Percentiles rank a stretch among this genome's conserved stretches.
phyloP scores from a whole-genome alignment of 1,284 basidiomycete genomes.

The Cutaneotrichosporon cavernicola region DNA sequence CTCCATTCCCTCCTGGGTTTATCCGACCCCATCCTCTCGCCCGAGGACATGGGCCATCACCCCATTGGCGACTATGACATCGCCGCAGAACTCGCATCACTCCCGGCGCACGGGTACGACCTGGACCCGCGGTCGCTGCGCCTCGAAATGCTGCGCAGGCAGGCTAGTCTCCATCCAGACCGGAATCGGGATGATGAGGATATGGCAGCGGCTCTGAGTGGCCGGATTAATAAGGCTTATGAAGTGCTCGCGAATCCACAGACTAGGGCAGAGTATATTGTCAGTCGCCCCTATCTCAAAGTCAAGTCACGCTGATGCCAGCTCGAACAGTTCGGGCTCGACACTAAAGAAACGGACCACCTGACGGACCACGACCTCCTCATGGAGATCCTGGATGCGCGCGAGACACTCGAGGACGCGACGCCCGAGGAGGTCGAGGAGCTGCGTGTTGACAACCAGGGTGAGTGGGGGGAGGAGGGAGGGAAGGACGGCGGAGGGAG shows the following conservation, averaged over 20 bases:
- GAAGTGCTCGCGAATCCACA: slow-evolving; percentile 46
- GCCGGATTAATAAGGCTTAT: slow-evolving; percentile 50
- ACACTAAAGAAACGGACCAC: slow-evolving; percentile 70
- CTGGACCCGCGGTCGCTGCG: slow-evolving; percentile 42
- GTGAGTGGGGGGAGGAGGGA: slow-evolving; percentile 53
- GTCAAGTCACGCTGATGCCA: slow-evolving; percentile 20
- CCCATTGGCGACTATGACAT: slow-evolving; percentile 26
- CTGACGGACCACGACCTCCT: slow-evolving; percentile 71
- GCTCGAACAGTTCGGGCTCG: slow-evolving; percentile 63
- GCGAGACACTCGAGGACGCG: slow-evolving; percentile 75
- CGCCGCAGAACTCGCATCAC: slow-evolving; percentile 31
- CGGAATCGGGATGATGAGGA: slow-evolving; percentile 33
- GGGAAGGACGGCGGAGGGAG: too few species aligned
- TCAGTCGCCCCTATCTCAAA: slow-evolving; percentile 21
- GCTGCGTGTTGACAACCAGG: slow-evolving; percentile 62
- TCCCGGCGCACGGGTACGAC: slow-evolving; percentile 43
- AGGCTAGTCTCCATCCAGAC: slow-evolving; percentile 50
- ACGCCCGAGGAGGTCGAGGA: slow-evolving; percentile 58
- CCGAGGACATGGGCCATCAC: background rate
- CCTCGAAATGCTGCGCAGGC: slow-evolving; percentile 40
- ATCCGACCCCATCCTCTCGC: slow-evolving; percentile 28
- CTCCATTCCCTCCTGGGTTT: slow-evolving; percentile 46
- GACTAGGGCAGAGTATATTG: slow-evolving; percentile 51
- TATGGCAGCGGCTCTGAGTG: slow-evolving; percentile 44
- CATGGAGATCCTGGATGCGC: slow-evolving; percentile 73